Percentiles rank a stretch among this genome's conserved stretches.
These are phyloP conservation scores for Bacterosira constricta DNA, from an alignment of 108 stramenopile genomes.

Conservation along the genomic window DNA sequence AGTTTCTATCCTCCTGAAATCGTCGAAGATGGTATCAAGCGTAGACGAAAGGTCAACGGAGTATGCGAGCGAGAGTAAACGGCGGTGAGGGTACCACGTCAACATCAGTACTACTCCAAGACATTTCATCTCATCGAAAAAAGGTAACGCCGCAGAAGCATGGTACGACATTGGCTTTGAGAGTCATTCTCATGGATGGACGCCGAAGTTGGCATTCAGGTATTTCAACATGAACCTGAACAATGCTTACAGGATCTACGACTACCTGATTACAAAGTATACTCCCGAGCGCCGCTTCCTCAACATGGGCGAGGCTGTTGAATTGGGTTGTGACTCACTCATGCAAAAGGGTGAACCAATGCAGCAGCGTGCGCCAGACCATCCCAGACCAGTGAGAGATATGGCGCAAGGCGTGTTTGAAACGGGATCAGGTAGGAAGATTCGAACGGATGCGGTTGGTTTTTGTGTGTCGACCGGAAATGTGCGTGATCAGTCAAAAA, in stretches of 20 bases:
- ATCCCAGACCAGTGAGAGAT: background rate
- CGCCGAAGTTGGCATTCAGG: background rate
- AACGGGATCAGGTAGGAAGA: background rate
- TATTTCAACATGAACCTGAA: background rate
- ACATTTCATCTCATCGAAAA: background rate
- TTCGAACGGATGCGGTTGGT: background rate
- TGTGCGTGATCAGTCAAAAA: too few species aligned
- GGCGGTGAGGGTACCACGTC: background rate
- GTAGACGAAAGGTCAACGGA: background rate
- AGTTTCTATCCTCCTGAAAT: background rate
- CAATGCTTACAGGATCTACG: slow-evolving; percentile 2
- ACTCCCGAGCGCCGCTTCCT: background rate
- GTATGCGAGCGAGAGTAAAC: background rate
- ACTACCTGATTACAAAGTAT: background rate
- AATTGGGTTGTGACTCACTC: background rate
- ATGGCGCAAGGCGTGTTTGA: too few species aligned
- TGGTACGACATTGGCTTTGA: background rate
- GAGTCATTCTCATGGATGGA: background rate
- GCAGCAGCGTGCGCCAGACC: background rate
- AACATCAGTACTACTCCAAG: background rate
- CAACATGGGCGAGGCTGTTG: background rate
- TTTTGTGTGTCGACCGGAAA: too few species aligned
- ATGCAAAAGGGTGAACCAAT: background rate
- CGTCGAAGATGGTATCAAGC: background rate
- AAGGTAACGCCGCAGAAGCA: background rate